phyloP scores from a whole-genome alignment of 129 eudicot genomes.

The Artemisia argyi region DNA sequence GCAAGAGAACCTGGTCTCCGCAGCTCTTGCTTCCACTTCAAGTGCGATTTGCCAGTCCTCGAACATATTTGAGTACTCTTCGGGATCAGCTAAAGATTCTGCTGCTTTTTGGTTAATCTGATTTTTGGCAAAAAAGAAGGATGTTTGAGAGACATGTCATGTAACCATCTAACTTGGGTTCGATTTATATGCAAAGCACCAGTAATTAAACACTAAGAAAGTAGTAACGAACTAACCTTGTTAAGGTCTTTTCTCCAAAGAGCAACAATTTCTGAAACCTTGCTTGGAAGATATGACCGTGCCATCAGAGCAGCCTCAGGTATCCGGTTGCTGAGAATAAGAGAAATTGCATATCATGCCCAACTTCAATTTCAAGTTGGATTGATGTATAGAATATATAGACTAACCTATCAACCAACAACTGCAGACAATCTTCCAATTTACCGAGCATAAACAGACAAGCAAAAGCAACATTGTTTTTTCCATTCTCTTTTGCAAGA shows the following conservation, averaged over 20 bases:
- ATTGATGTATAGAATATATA: background rate
- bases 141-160: background rate
- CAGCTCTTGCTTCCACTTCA: conserved; percentile 78
- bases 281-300: conserved; percentile 90
- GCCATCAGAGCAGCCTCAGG: conserved; percentile 97
- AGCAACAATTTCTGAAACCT: conserved; percentile 84
- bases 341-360: background rate
- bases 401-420: conserved; percentile 73
- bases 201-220: conserved; percentile 6
- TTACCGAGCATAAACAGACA: conserved; percentile 86
- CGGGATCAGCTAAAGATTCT: conserved; percentile 96
- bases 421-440: conserved; percentile 87
- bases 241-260: conserved; percentile 89
- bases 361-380: too few relatives aligned
- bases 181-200: background rate
- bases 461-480: conserved; percentile 87
- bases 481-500: conserved; percentile 78
- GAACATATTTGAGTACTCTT: conserved; percentile 90
- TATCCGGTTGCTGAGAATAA: conserved; percentile 66
- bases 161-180: conserved; percentile 2
- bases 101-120: conserved; percentile 94
- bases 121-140: background rate
- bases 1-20: conserved; percentile 64
- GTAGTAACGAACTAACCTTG: conserved; percentile 49
- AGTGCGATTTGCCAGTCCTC: conserved; percentile 98